Base-by-base conservation (phyloP, 23 red algal species). In the Agarophyton chilense region DNA sequence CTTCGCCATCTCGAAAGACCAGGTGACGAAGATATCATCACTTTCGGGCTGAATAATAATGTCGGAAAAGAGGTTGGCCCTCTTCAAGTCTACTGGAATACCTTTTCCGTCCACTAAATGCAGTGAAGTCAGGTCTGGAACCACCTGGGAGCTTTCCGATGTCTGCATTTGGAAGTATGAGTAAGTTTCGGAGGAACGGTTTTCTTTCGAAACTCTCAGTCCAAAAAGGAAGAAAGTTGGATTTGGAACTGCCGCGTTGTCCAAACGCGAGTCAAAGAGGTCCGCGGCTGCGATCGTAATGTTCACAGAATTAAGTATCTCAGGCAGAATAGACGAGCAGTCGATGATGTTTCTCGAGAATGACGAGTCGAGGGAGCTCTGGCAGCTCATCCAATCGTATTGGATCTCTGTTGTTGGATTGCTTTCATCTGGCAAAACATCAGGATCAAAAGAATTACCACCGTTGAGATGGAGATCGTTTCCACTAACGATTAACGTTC, bases 371-470 rank as follows among this genome's bases (percentile, higher is more conserved):
- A 88, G 67, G 57, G 84, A 77, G 28, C 72, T 77, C 13, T 46
- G 40, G 41, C 84, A 88, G 52, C 53, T 21, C 10, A 88, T 55
- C 84, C 84, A 88, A 49, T 57, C 50, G 33, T 76, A 88, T 21
- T 39, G 52, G 21, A 88, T 63, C 36, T 67, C 84, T 18, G 55
- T 58, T 72, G 84, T 50, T 38, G 49, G 51, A 29, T 88, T 67
- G 39, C 84, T 67, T 83, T 83, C 79, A 36, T 57, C 79, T 36
- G 47, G 42, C 41, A 88, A 28, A 46, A 88, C 32, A 61, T 88
- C 84, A 21, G 84, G 84, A 65, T 88, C 84, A 64, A 60, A 77
- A 22, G 84, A 88, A 41, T 88, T 56, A 31, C 51, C 84, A n/a
- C 66, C 84, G 21, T 53, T 42, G 4, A 88, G 46, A 62, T 71